Base-by-base conservation (phyloP, 306 rosid genomes). In the Urtica urens region DNA sequence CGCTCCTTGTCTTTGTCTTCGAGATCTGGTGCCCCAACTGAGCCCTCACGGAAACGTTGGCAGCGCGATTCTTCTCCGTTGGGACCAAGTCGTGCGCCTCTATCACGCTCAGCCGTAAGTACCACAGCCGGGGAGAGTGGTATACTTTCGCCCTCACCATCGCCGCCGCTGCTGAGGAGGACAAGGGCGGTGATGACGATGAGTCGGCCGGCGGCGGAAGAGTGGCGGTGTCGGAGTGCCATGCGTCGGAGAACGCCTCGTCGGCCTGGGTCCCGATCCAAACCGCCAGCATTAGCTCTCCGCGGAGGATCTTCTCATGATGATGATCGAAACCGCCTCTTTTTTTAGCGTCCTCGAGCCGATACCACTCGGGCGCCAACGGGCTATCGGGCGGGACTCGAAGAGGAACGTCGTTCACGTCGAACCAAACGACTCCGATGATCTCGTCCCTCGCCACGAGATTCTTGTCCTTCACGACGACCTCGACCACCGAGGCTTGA, bases 201-300 rank as follows among this genome's bases (percentile, higher is more conserved):
- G 71, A 64, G 10, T 67, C 61, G 28, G 74, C 46, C 69, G 71
- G 60, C 53, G 74, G 78, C 44, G 69, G 39, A 29, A 79, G 79
- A 25, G 74, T 64, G 45, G 80, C 93, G 21, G 82, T 82, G 50
- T 81, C 86, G 26, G 88, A 86, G 63, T 81, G 83, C 96, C 96
- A 87, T 7, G 96, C 85, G 60, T 87, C 93, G 18, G 92, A 71
- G 53, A 87, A 87, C 0, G 96, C 78, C 52, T 87, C 94, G 43
- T 87, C 94, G 18, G 94, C 94, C 69, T 87, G 94, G 6, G 94
- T 87, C 10, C 96, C 96, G 60, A 87, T 68, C 94, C 94, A 83
- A n/a, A 87, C 85, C 15, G 93, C 94, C 17, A 83, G 80, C 96
- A 87, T 87, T 26, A 87, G 55, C 69, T 87, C 96, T 24, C 94